Percentiles rank a stretch among this genome's conserved stretches.
phyloP scores from a whole-genome alignment of 345 rosid species.

The Ceriops zippeliana region DNA sequence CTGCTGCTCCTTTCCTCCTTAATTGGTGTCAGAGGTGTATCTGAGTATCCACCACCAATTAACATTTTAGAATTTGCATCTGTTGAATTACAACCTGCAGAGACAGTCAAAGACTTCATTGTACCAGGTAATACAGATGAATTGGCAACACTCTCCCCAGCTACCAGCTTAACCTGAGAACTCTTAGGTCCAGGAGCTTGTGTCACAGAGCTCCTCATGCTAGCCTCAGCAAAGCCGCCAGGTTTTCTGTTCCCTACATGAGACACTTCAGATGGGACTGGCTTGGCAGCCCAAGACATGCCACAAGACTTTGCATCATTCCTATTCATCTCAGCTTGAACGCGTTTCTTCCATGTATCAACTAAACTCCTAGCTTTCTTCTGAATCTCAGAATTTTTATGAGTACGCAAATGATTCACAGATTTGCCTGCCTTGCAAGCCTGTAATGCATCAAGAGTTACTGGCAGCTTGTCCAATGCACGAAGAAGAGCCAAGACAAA shows the following conservation, averaged over 20 bases:
- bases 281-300: slow-evolving; percentile 58
- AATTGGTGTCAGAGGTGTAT: slow-evolving; percentile 34
- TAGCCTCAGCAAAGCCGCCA: slow-evolving; percentile 56
- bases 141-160: slow-evolving; percentile 47
- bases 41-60: slow-evolving; percentile 36
- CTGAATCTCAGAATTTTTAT: slow-evolving; percentile 75
- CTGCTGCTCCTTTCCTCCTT: slow-evolving; percentile 79
- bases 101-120: slow-evolving; percentile 46
- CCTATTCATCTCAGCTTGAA: slow-evolving; percentile 74
- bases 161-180: slow-evolving; percentile 54
- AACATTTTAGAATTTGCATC: slow-evolving; percentile 48
- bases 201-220: slow-evolving; percentile 47
- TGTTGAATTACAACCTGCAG: slow-evolving; percentile 37
- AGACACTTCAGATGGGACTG: slow-evolving; percentile 54
- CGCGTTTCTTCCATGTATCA: slow-evolving; percentile 95
- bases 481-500: slow-evolving; percentile 69
- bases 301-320: slow-evolving; percentile 65
- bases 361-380: slow-evolving; percentile 89
- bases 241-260: slow-evolving; percentile 53
- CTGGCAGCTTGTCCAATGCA: slow-evolving; percentile 90
- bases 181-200: slow-evolving; percentile 59
- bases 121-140: slow-evolving; percentile 55
- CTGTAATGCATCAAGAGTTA: slow-evolving; percentile 85
- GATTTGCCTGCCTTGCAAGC: slow-evolving; percentile 84
- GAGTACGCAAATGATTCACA: slow-evolving; percentile 79